Evolutionary conservation across 2,329 filamentous ascomycete genomes (phyloP).

Genomic region (Clarireedia monteithiana): DNA sequence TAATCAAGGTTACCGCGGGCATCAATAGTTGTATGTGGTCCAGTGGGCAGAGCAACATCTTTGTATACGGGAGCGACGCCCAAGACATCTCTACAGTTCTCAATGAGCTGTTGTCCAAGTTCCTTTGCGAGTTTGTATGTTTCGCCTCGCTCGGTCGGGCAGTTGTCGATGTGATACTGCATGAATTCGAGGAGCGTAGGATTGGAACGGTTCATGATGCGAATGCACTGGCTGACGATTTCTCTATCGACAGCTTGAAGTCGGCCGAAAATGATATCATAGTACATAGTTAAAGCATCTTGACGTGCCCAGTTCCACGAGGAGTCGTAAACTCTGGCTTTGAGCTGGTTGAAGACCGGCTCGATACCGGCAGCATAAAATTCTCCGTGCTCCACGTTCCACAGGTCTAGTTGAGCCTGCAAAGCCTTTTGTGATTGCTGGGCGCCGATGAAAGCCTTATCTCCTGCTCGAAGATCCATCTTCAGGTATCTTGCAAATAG

Average conservation of each 20-base stretch:
- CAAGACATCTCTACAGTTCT: conserved; percentile 94
- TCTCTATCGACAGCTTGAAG: conserved; percentile 91
- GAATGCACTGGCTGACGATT: conserved; percentile 97
- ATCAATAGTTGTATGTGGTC: conserved; percentile 87
- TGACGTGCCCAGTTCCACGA: conserved; percentile 99
- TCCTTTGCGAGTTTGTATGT: conserved; percentile 97
- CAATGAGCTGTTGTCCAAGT: conserved; percentile 85
- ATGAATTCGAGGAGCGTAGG: conserved; percentile 95
- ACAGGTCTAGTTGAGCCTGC: conserved; percentile 88
- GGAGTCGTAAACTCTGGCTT: conserved; percentile 94
- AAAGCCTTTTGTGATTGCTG: conserved; percentile 81
- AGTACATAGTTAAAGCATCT: conserved; percentile 97
- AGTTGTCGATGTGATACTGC: conserved; percentile 99
- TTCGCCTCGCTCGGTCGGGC: conserved; percentile 90
- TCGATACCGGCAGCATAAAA: conserved; percentile 93
- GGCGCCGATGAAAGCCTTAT: conserved; percentile 82
- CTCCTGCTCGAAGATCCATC: conserved; percentile 91
- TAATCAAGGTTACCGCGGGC: conserved; percentile 88
- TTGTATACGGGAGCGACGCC: conserved; percentile 84
- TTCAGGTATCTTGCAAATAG: conserved; percentile 92
- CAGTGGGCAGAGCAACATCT: conserved; percentile 87
- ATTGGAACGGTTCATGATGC: conserved; percentile 98
- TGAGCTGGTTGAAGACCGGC: conserved; percentile 86
- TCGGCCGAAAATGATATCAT: conserved; percentile 95
- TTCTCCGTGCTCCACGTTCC: conserved; percentile 92